phyloP scores from a whole-genome alignment of 768 basidiomycete species.

The Russula dissimulans region DNA sequence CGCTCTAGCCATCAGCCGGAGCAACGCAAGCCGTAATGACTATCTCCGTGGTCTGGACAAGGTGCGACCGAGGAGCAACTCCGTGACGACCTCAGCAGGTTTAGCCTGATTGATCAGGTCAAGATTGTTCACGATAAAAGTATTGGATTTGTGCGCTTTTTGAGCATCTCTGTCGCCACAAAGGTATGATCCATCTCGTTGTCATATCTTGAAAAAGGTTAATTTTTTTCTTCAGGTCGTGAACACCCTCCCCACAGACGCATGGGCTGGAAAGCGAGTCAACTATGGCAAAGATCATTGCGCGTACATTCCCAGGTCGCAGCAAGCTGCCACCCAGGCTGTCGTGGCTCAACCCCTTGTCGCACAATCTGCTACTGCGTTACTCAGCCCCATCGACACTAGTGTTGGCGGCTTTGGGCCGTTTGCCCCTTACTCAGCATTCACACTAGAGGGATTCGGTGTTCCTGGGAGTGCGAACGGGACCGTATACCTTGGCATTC shows the following conservation, averaged over 20 bases:
- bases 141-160: slow-evolving; percentile 97
- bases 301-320: slow-evolving; percentile 94
- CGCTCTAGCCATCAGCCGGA: slow-evolving; percentile 79
- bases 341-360: slow-evolving; percentile 71
- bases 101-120: slow-evolving; percentile 96
- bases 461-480: slow-evolving; percentile 64
- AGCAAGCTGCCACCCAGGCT: slow-evolving; percentile 80
- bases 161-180: slow-evolving; percentile 88
- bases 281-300: slow-evolving; percentile 99
- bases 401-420: slow-evolving; percentile 27
- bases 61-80: slow-evolving; percentile 84
- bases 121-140: slow-evolving; percentile 99
- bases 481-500: slow-evolving; percentile 92
- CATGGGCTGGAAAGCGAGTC: slow-evolving; percentile 93
- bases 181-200: slow-evolving; percentile 41
- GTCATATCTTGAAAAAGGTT: not conserved
- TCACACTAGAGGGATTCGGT: slow-evolving; percentile 33
- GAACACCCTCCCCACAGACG: slow-evolving; percentile 81
- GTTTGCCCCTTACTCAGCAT: slow-evolving; percentile 46
- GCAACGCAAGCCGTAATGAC: slow-evolving; percentile 91
- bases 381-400: slow-evolving; percentile 27
- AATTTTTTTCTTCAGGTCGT: slow-evolving; percentile 55
- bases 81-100: slow-evolving; percentile 83
- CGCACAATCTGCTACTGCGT: slow-evolving; percentile 38
- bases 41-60: slow-evolving; percentile 93